Conservation (phyloP, 345 rosid species). For the Populus davidiana region DNA sequence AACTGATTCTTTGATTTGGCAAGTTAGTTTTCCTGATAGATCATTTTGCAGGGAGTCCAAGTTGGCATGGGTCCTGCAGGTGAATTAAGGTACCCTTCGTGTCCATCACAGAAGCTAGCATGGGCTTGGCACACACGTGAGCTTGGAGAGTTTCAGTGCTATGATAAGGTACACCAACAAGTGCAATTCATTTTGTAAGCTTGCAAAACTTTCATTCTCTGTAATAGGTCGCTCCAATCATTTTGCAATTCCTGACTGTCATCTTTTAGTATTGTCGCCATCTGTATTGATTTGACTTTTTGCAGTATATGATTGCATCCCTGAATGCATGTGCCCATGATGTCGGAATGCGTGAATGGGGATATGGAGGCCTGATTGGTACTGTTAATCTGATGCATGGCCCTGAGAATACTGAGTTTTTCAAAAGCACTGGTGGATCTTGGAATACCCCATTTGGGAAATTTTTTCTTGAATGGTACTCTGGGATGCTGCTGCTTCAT, state of each 20-base stretch:
- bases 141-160: slow-evolving; percentile 55
- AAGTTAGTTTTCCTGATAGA: background rate
- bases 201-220: background rate
- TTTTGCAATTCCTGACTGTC: background rate
- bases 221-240: background rate
- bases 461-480: slow-evolving; percentile 55
- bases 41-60: slow-evolving; percentile 42
- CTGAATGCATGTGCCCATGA: slow-evolving; percentile 41
- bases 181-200: background rate
- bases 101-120: slow-evolving; percentile 37
- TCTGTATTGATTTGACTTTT: background rate
- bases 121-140: slow-evolving; percentile 39
- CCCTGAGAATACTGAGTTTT: slow-evolving; percentile 43
- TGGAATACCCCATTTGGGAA: slow-evolving; percentile 44
- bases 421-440: slow-evolving; percentile 38
- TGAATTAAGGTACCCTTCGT: slow-evolving; percentile 53
- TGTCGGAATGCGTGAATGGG: slow-evolving; percentile 45
- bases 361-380: slow-evolving; percentile 39
- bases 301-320: slow-evolving; percentile 51
- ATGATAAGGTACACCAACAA: slow-evolving; percentile 44
- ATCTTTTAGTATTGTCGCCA: background rate
- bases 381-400: slow-evolving; percentile 35
- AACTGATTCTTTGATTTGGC: background rate
- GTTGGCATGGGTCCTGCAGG: slow-evolving; percentile 65
- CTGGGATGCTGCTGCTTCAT: slow-evolving; percentile 44